Base-by-base conservation (phyloP, 257 asterid genomes). In the Penstemon barbatus region DNA sequence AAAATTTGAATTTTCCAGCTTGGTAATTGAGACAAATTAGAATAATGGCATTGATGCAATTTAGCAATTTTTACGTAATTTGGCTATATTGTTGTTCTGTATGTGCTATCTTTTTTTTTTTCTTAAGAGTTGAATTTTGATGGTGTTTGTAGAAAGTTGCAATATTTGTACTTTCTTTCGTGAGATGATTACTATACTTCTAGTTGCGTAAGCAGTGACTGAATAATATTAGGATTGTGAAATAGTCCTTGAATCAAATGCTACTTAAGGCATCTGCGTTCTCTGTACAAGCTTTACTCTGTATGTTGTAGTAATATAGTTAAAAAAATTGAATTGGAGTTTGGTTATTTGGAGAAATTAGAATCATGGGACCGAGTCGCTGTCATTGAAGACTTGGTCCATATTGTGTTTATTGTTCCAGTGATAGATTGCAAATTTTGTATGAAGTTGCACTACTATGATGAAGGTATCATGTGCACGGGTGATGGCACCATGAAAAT, bases 1-100 rank as follows among this genome's bases (percentile, higher is more conserved):
- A 25, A 25, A 25, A 25, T 0, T 25, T 25, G 33, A 25, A 25
- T 25, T 25, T 25, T 25, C 3, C 3, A 25, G 33, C 33, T 25
- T 25, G 33, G 33, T 25, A 25, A 25, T 25, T 25, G 33, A 2
- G 33, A 25, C 33, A 25, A 25, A 25, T 25, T 25, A 25, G 33
- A 25, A 25, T 25, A 25, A 25, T 25, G 33, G 33, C 33, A 25
- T 25, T 25, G 33, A 25, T 25, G 2, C 33, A 25, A 25, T 25
- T 25, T 25, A 25, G 54, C 54, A 9, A 37, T 48, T 66, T 61
- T 69, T 71, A 4, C 52, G 70, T 4, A 25, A 44, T 56, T 72
- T 33, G 68, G 44, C 33, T 3, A 3, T 66, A 46, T 63, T 49
- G 8, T 6, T 46, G 15, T 41, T 41, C 7, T 39, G 6, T 15